A percentile compares a stretch with the other conserved stretches of the same genome.
Conservation (phyloP, 768 basidiomycete species). For the Pulveroboletus ravenelii region DNA sequence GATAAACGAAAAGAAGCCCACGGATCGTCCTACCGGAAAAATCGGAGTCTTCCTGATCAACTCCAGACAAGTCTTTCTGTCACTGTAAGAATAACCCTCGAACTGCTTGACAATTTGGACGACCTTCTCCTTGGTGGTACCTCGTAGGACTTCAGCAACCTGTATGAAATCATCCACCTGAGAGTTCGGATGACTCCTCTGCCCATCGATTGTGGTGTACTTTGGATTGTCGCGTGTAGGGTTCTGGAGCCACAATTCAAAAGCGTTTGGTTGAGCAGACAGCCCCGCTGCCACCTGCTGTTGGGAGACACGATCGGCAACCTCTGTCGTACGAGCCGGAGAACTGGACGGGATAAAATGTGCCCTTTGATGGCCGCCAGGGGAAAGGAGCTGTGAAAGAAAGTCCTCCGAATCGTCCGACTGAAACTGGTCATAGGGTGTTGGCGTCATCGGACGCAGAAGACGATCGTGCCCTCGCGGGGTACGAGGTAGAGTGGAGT, state of each 20-base stretch:
- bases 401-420: not conserved
- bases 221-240: not conserved
- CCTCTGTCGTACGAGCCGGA: not conserved
- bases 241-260: constrained; percentile 12
- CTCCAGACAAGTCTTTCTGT: constrained; percentile 12
- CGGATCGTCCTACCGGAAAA: constrained; percentile 19
- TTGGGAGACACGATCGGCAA: not conserved
- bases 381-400: not conserved
- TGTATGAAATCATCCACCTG: not conserved
- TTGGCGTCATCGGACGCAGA: not conserved
- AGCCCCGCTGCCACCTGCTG: not conserved
- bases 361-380: not conserved
- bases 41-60: constrained; percentile 15
- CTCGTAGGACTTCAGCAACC: constrained; percentile 10
- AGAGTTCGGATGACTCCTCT: not conserved
- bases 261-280: constrained; percentile 6
- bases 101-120: constrained; percentile 18
- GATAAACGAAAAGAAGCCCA: not conserved
- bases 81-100: constrained; percentile 1
- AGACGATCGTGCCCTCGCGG: not conserved
- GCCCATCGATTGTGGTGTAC: constrained; percentile 23
- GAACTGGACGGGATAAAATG: not conserved
- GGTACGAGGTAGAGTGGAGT: not conserved
- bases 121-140: constrained; percentile 10
- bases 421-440: not conserved